Percentiles rank a stretch among this genome's conserved stretches.
Conservation (phyloP, 768 basidiomycete genomes). For the Mycena vitilis region DNA sequence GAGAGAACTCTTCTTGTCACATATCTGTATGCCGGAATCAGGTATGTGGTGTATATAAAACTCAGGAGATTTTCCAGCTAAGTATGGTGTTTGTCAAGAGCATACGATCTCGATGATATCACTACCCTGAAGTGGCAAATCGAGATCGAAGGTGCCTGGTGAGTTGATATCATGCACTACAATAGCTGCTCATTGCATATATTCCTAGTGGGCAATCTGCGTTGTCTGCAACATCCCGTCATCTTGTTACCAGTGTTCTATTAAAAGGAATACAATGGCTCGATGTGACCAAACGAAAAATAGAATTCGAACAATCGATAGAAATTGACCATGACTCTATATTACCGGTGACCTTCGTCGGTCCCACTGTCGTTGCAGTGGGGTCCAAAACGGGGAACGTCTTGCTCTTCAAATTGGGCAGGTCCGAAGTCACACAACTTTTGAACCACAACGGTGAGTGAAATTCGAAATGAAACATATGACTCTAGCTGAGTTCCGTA, state of each 20-base stretch:
- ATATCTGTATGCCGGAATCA: background rate
- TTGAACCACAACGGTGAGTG: background rate
- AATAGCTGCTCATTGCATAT: too few relatives aligned
- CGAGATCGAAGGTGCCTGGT: background rate
- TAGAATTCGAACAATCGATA: background rate
- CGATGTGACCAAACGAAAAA: background rate
- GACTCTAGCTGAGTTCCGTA: background rate
- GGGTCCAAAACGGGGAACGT: slow-evolving; percentile 1
- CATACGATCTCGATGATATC: background rate
- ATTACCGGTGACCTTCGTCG: background rate
- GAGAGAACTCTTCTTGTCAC: background rate
- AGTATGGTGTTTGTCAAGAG: background rate
- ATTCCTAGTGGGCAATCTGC: background rate
- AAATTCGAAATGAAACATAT: background rate
- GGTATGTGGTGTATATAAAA: background rate
- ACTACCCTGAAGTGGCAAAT: background rate
- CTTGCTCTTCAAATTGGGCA: background rate
- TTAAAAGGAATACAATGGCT: background rate
- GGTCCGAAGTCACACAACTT: background rate
- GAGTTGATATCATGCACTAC: background rate
- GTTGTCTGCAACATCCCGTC: background rate
- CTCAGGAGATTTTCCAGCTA: background rate
- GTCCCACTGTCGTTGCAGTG: background rate
- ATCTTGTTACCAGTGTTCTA: background rate
- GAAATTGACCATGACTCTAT: background rate